phyloP scores from a whole-genome alignment of 2,329 filamentous ascomycete species.

The Plectosphaerella cucumerina region DNA sequence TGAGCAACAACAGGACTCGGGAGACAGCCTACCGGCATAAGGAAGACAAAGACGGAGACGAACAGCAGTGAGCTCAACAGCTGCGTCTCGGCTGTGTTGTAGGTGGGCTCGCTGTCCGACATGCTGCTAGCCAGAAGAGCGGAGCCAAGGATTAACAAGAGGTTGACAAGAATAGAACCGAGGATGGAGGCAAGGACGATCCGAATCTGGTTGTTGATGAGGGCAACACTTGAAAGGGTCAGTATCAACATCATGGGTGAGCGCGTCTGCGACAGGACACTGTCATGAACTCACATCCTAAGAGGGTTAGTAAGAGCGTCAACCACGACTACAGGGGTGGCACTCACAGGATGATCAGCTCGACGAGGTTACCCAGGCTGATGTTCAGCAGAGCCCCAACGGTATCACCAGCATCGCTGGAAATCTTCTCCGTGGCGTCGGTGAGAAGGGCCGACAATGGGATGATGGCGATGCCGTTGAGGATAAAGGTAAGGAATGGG shows the following conservation, averaged over 20 bases:
- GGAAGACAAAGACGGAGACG: slow-evolving; percentile 32
- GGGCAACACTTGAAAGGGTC: slow-evolving; percentile 37
- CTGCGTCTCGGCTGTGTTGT: slow-evolving; percentile 21
- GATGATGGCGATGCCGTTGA: slow-evolving; percentile 58
- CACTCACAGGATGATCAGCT: slow-evolving; percentile 48
- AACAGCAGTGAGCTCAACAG: slow-evolving; percentile 30
- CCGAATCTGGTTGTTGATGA: slow-evolving; percentile 58
- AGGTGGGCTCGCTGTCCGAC: slow-evolving; percentile 59
- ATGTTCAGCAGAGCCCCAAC: slow-evolving; percentile 58
- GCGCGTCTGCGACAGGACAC: neutral
- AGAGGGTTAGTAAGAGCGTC: slow-evolving; percentile 20
- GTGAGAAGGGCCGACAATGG: slow-evolving; percentile 54
- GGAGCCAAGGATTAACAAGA: slow-evolving; percentile 72
- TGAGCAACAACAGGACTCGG: neutral
- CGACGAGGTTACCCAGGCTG: slow-evolving; percentile 59
- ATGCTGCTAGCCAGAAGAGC: slow-evolving; percentile 67
- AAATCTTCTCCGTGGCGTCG: slow-evolving; percentile 56
- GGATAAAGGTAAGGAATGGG: slow-evolving; percentile 45
- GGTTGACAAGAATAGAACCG: slow-evolving; percentile 73
- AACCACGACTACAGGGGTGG: slow-evolving; percentile 6
- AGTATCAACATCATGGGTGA: neutral
- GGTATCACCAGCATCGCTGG: slow-evolving; percentile 52
- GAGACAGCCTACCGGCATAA: slow-evolving; percentile 26
- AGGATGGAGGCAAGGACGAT: slow-evolving; percentile 74
- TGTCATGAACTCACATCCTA: neutral